Base-by-base conservation (phyloP, 2,329 filamentous ascomycete genomes). In the Sclerotinia spermophila region DNA sequence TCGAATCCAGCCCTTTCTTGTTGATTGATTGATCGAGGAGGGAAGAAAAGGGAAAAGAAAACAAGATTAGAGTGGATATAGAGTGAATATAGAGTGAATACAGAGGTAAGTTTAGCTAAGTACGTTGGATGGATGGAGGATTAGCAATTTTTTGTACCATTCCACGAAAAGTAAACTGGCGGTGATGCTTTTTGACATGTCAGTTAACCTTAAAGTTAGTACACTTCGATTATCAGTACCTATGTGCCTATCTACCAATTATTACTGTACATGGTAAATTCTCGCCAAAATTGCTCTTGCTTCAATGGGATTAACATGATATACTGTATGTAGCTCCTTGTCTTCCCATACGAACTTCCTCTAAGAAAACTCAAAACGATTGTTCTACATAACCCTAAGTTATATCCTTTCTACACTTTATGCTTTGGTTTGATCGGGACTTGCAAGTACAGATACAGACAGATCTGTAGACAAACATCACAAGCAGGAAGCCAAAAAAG, bases 161-260 rank as follows among this genome's bases (percentile, higher is more conserved):
- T 60, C 38, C 38, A 21, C 33, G 33, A 40, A 60, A 40, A 15
- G 35, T 8, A 11, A 59, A 59, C 35, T 59, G 35, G 56, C 56
- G 35, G 56, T 59, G 56, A 59, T 59, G 56, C 24, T 59, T 59
- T 24, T 59, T 58, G 55, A 51, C 48, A 51, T 51, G 48, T 51
- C 48, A 27, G n/a, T n/a, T n/a, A n/a, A n/a, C n/a, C n/a, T n/a
- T n/a, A n/a, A n/a, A n/a, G n/a, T n/a, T n/a, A n/a, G 48, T 51
- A 51, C 48, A 51, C 48, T n/a, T 27, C 48, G 33, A 35, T 11
- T 21, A 58, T 59, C 21, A 38, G n/a, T n/a, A n/a, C n/a, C n/a
- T n/a, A n/a, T n/a, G n/a, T n/a, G n/a, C n/a, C 24, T 40, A 40
- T 59, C 56, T 59, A 40, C 33, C 55, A 58, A 58, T 38, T 59